Evolutionary conservation across 2,329 filamentous ascomycete species (phyloP).

Genomic region (Penicillium nordicum): DNA sequence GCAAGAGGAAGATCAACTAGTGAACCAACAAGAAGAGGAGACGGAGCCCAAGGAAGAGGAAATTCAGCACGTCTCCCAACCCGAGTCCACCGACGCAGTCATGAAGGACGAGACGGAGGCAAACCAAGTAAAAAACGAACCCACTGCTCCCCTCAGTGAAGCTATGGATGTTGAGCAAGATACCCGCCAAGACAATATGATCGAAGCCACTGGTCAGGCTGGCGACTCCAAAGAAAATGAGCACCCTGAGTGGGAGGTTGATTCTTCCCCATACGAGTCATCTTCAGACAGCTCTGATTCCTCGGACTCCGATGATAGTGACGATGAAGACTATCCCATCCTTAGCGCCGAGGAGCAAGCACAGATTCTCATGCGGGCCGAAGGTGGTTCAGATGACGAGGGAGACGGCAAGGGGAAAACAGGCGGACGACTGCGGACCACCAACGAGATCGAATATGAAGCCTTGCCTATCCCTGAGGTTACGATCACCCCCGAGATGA

Average conservation of each 20-base stretch:
- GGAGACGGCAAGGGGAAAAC: constrained; percentile 52
- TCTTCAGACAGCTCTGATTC: constrained; percentile 59
- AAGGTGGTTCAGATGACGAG: constrained; percentile 76
- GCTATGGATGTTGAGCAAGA: constrained; percentile 30
- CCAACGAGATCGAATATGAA: constrained; percentile 70
- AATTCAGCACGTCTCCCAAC: not conserved
- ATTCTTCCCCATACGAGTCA: constrained; percentile 73
- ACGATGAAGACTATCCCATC: constrained; percentile 62
- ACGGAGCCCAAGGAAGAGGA: not conserved
- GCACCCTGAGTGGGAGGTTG: constrained; percentile 78
- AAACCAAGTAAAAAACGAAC: not conserved
- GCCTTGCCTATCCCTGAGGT: constrained; percentile 71
- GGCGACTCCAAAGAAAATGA: constrained; percentile 43
- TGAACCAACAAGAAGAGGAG: not conserved
- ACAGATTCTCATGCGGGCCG: constrained; percentile 78
- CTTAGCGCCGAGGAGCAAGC: constrained; percentile 79
- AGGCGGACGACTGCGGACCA: constrained; percentile 63
- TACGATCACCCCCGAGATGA: constrained; percentile 71
- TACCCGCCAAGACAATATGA: constrained; percentile 4
- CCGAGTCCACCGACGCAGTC: not conserved
- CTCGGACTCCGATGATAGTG: constrained; percentile 57
- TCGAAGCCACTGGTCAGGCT: not conserved
- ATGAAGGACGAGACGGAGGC: not conserved
- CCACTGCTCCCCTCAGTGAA: constrained; percentile 11
- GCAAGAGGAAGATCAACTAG: constrained; percentile 1